Evolutionary conservation across 192 early-diverging fungal species (phyloP), one percentile per base, ranked within the genome.

Genomic region (Phlyctochytrium arcticum): DNA sequence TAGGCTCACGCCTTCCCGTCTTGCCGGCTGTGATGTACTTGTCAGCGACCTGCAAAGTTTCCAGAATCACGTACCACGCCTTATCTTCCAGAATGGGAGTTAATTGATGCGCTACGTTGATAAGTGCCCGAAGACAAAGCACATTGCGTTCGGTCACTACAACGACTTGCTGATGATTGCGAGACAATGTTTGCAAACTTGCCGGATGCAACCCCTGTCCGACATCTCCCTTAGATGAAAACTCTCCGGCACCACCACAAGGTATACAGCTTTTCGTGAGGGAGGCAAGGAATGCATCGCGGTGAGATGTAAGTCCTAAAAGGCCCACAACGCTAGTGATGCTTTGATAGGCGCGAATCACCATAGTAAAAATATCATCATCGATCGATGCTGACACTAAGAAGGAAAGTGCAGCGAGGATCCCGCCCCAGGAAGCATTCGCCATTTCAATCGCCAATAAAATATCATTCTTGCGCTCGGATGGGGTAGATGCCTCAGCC

Each of bases 261-360:
- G 96, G 93, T 24, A 95, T 69, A n/a, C 88, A 83, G 46, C 82
- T 80, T 60, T 91, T 90, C 65, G 92, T 95, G n/a, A 97, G 80
- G 35, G 87, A 81, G 2, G 87, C 81, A 39, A 99, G 57, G 60
- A 96, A 87, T 2, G 90, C 87, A 74, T 99, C 91, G 17, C 95
- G 84, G 19, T 92, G 88, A 21, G 87, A 85, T 5, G 67, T 74
- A 10, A 98, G 75, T 4, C 86, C 87, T 27, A 96, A 70, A 9
- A 92, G 85, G 15, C 92, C 94, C 37, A 91, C 83, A 0, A 94
- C 83, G 24, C 82, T 87, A 1, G 88, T 90, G 50, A 91, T 88
- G 56, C 83, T 83, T 54, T 87, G 85, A 61, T 86, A 89, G 0
- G 91, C 78, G 0, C 83, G 77, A 64, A 95, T 72, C 0, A 86